Percentiles rank a stretch among this genome's conserved stretches.
phyloP scores from a whole-genome alignment of 257 asterid species.

The Capsicum pubescens region DNA sequence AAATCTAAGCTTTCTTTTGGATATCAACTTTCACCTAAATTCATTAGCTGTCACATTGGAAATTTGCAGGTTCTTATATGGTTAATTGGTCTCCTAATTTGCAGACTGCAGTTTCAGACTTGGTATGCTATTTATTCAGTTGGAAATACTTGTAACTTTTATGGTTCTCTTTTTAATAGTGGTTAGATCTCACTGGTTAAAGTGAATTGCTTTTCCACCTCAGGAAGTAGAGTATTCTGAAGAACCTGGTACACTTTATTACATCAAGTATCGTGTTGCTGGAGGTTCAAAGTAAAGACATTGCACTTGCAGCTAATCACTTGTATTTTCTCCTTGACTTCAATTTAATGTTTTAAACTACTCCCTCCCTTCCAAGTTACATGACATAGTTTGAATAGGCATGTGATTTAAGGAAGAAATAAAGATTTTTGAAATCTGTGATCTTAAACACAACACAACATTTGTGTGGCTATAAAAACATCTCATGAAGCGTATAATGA shows the following conservation, averaged over 20 bases:
- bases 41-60: not conserved
- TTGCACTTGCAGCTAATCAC: not conserved
- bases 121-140: slow-evolving; percentile 45
- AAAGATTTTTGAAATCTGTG: not conserved
- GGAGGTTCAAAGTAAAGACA: slow-evolving; percentile 85
- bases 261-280: slow-evolving; percentile 98
- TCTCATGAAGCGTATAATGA: not conserved
- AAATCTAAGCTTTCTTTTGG: slow-evolving; percentile 6
- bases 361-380: not conserved
- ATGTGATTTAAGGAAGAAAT: not conserved
- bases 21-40: not conserved
- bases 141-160: slow-evolving; percentile 22
- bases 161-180: slow-evolving; percentile 19
- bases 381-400: slow-evolving; percentile 8
- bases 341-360: slow-evolving; percentile 11
- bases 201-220: slow-evolving; percentile 26
- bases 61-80: slow-evolving; percentile 89
- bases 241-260: slow-evolving; percentile 88
- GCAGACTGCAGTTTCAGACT: slow-evolving; percentile 99
- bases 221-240: slow-evolving; percentile 98
- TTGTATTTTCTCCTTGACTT: slow-evolving; percentile 15
- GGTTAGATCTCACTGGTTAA: slow-evolving; percentile 21
- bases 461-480: not conserved
- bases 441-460: not conserved
- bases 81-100: slow-evolving; percentile 98